These are phyloP conservation scores for Phytophthora agathidicida DNA, from an alignment of 352 stramenopile genomes.

Conservation along the genomic window DNA sequence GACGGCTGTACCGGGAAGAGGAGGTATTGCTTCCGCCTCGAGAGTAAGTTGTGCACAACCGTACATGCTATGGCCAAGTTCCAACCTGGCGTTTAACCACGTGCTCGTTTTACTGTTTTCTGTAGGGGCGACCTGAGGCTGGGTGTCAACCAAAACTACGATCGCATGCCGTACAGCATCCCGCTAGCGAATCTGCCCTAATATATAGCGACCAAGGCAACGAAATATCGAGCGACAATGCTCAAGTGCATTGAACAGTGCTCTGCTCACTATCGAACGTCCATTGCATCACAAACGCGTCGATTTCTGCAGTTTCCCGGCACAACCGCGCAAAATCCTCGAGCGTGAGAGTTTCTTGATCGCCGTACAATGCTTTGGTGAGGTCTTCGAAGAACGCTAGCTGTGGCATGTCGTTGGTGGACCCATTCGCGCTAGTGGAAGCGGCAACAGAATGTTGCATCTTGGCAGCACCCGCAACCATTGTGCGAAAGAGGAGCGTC, in stretches of 20 bases:
- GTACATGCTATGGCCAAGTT: constrained; percentile 6
- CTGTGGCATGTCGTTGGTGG: background rate
- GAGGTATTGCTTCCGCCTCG: constrained; percentile 58
- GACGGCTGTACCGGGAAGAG: constrained; percentile 58
- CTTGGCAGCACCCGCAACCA: constrained; percentile 17
- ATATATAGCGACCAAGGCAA: too few relatives aligned
- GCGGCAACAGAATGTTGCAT: background rate
- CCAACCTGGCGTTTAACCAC: constrained; percentile 9
- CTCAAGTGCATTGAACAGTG: background rate
- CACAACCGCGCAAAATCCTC: constrained; percentile 26
- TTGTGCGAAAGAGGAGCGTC: constrained; percentile 35
- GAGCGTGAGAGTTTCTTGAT: constrained; percentile 29
- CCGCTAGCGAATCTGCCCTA: constrained; percentile 66
- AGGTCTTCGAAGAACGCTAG: constrained; percentile 32
- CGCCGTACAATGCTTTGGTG: constrained; percentile 34
- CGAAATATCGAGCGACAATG: too few relatives aligned
- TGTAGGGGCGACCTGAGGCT: constrained; percentile 67
- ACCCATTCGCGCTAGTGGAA: background rate
- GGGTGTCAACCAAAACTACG: constrained; percentile 78
- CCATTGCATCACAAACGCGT: constrained; percentile 23
- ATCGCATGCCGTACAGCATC: constrained; percentile 81
- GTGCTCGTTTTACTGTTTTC: background rate
- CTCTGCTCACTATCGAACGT: background rate
- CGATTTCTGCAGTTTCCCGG: constrained; percentile 13
- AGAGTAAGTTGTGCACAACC: constrained; percentile 44